phyloP scores from a whole-genome alignment of 805 yeast species.

The Saturnispora sanitii region DNA sequence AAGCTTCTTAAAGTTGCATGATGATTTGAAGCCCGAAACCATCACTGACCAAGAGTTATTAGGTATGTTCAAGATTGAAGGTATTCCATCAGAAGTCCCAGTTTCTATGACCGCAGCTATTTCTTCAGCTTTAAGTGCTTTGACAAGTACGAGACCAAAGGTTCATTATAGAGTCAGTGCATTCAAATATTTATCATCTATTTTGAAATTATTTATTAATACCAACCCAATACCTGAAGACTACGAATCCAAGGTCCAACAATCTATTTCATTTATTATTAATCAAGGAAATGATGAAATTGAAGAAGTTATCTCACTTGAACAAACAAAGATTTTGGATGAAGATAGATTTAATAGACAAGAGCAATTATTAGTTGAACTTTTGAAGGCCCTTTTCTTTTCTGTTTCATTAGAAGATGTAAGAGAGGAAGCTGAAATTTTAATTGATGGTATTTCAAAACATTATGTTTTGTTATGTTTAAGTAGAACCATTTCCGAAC shows the following conservation, averaged over 20 bases:
- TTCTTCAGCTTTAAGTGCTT: slow-evolving; percentile 61
- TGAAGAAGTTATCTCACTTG: slow-evolving; percentile 18
- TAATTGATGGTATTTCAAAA: slow-evolving; percentile 59
- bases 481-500: slow-evolving; percentile 61
- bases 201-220: slow-evolving; percentile 60
- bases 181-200: slow-evolving; percentile 56
- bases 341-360: slow-evolving; percentile 43
- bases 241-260: slow-evolving; percentile 35
- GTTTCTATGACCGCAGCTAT: slow-evolving; percentile 79
- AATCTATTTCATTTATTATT: slow-evolving; percentile 37
- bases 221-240: slow-evolving; percentile 38
- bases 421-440: slow-evolving; percentile 50
- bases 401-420: slow-evolving; percentile 69
- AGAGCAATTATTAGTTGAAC: slow-evolving; percentile 52
- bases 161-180: slow-evolving; percentile 69
- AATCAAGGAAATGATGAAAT: slow-evolving; percentile 24
- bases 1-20: slow-evolving; percentile 68
- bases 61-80: slow-evolving; percentile 63
- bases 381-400: slow-evolving; percentile 64
- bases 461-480: slow-evolving; percentile 75
- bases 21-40: slow-evolving; percentile 47
- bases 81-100: slow-evolving; percentile 51
- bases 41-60: slow-evolving; percentile 54
- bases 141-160: slow-evolving; percentile 57
- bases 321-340: slow-evolving; percentile 38